Conservation (phyloP, 139 green algal species). For the Chlorella sp. region DNA sequence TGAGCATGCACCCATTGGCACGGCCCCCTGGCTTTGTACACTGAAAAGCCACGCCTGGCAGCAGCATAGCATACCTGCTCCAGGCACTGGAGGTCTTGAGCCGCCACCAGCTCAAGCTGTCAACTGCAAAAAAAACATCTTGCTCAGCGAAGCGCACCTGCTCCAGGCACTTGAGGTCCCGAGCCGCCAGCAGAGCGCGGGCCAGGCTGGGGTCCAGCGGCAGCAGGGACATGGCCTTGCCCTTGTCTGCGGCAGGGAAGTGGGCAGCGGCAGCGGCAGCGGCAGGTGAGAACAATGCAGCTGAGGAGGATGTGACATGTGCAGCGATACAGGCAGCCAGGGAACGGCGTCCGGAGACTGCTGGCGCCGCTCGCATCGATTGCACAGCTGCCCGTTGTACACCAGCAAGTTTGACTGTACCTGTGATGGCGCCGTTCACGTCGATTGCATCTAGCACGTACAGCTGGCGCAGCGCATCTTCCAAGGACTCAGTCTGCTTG, state of each 20-base stretch:
- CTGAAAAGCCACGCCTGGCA: no score
- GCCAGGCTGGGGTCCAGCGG: slow-evolving; percentile 88
- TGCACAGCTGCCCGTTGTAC: no score
- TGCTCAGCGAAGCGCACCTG: slow-evolving; percentile 53
- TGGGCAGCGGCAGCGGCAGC: no score
- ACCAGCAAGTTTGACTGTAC: no score
- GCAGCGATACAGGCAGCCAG: no score
- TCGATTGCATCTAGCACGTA: slow-evolving; percentile 92
- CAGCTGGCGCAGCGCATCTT: slow-evolving; percentile 90
- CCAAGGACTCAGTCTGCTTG: slow-evolving; percentile 41
- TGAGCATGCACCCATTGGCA: no score
- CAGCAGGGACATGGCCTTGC: slow-evolving; percentile 66
- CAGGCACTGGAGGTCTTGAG: background rate
- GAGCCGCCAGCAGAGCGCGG: slow-evolving; percentile 79
- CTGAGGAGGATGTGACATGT: background rate
- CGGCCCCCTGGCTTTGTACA: no score
- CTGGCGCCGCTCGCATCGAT: no score
- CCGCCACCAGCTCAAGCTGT: no score
- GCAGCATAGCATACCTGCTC: no score
- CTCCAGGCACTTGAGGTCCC: slow-evolving; percentile 72
- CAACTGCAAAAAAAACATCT: no score
- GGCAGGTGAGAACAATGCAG: background rate
- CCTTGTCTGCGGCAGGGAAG: background rate
- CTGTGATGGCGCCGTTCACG: slow-evolving; percentile 77
- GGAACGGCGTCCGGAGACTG: no score